Percentiles rank a stretch among this genome's conserved stretches.
Evolutionary conservation across 192 early-diverging fungal genomes (phyloP).

Genomic region (Geosiphon pyriformis): DNA sequence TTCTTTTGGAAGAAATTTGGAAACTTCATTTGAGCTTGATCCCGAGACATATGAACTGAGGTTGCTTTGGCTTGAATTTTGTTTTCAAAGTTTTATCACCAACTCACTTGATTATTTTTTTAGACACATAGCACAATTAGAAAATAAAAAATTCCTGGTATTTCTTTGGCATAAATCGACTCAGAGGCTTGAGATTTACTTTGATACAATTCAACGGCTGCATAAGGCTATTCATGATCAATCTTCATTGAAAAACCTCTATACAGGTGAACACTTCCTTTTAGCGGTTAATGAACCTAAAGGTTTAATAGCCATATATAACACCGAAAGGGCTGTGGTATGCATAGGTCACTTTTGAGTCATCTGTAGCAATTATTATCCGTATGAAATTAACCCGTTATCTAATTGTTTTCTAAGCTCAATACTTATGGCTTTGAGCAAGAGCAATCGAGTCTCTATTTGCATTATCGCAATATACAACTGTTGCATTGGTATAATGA

Average conservation of each 20-base stretch:
- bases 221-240: not conserved
- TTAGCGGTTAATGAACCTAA: conserved; percentile 22
- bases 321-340: conserved; percentile 9
- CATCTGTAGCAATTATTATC: not conserved
- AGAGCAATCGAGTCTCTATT: conserved; percentile 1
- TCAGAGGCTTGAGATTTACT: conserved; percentile 7
- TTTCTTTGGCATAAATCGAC: conserved; percentile 4
- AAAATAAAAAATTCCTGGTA: conserved; percentile 10
- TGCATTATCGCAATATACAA: conserved; percentile 21
- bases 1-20: not conserved
- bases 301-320: conserved; percentile 22
- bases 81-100: not conserved
- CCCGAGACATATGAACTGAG: conserved; percentile 8
- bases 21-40: conserved; percentile 9
- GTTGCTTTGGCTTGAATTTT: not conserved
- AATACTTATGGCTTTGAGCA: conserved; percentile 23
- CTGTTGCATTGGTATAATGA: conserved; percentile 20
- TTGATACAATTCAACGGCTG: not conserved
- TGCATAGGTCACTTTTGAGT: not conserved
- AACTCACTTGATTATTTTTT: not conserved
- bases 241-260: not conserved
- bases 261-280: not conserved
- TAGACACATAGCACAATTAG: conserved; percentile 11
- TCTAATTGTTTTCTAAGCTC: conserved; percentile 9
- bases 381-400: not conserved